A percentile compares a stretch with the other conserved stretches of the same genome.
phyloP scores from a whole-genome alignment of 2,329 filamentous ascomycete species.

The Fusarium buharicum region DNA sequence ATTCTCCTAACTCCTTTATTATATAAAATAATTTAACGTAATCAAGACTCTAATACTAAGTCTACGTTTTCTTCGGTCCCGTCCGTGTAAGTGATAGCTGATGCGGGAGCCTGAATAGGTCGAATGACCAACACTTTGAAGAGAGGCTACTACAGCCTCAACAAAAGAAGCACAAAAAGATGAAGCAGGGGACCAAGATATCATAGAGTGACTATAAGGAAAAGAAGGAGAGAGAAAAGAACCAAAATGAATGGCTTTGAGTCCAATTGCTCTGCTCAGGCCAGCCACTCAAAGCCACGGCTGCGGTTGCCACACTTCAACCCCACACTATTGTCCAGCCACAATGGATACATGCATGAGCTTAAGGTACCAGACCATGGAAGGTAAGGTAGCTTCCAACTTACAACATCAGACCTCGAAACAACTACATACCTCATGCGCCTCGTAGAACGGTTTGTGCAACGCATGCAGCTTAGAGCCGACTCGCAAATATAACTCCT shows the following conservation, averaged over 20 bases:
- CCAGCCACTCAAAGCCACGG: constrained; percentile 28
- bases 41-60: no score
- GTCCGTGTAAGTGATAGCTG: no score
- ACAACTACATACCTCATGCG: constrained; percentile 11
- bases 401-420: constrained; percentile 20
- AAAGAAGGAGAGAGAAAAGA: constrained; percentile 27
- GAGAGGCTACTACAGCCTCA: constrained; percentile 28
- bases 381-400: constrained; percentile 14
- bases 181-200: constrained; percentile 19
- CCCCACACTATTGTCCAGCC: constrained; percentile 1
- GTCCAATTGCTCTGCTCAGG: background rate
- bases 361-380: no score
- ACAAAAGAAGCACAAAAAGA: constrained; percentile 36
- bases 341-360: constrained; percentile 1
- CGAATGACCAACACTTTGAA: constrained; percentile 87
- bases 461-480: background rate
- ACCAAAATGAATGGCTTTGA: no score
- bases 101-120: constrained; percentile 78
- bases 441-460: background rate
- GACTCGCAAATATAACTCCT: background rate
- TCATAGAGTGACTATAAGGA: constrained; percentile 24
- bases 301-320: constrained; percentile 19
- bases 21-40: no score
- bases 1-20: no score
- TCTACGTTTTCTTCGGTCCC: no score